Evolutionary conservation across 306 rosid species (phyloP).

Genomic region (Mimosa pudica): DNA sequence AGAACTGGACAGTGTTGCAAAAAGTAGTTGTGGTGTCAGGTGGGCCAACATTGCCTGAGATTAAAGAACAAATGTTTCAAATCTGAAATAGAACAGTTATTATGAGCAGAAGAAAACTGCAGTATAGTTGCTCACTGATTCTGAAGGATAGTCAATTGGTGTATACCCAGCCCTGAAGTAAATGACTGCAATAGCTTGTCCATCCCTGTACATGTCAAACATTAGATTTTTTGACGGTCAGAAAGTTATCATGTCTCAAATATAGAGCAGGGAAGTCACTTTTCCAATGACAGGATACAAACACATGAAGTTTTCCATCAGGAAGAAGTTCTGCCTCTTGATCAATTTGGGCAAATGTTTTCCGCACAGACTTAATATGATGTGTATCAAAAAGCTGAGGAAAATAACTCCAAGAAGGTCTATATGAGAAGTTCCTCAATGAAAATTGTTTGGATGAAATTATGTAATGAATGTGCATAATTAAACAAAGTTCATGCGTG

Average conservation of each 20-base stretch:
- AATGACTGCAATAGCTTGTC: conserved; percentile 67
- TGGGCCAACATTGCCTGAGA: conserved; percentile 13
- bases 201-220: conserved; percentile 56
- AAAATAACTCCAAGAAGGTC: conserved; percentile 17
- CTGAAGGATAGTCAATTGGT: conserved; percentile 90
- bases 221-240: conserved; percentile 27
- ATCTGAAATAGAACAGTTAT: neutral
- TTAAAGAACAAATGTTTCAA: conserved; percentile 4
- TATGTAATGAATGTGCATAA: neutral
- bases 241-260: conserved; percentile 32
- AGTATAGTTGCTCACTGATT: conserved; percentile 62
- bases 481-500: neutral
- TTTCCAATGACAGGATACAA: conserved; percentile 42
- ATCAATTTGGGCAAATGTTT: conserved; percentile 81
- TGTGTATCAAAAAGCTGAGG: conserved; percentile 71
- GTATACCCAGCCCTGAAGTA: conserved; percentile 92
- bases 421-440: neutral
- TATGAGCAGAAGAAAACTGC: conserved; percentile 23
- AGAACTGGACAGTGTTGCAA: neutral
- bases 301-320: conserved; percentile 86
- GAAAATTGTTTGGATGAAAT: neutral
- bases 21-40: neutral
- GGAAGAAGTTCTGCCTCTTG: conserved; percentile 67
- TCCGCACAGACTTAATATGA: conserved; percentile 64
- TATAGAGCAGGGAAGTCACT: conserved; percentile 18